Evolutionary conservation across 805 yeast species (phyloP).

Genomic region (Starmerella vaccinii): DNA sequence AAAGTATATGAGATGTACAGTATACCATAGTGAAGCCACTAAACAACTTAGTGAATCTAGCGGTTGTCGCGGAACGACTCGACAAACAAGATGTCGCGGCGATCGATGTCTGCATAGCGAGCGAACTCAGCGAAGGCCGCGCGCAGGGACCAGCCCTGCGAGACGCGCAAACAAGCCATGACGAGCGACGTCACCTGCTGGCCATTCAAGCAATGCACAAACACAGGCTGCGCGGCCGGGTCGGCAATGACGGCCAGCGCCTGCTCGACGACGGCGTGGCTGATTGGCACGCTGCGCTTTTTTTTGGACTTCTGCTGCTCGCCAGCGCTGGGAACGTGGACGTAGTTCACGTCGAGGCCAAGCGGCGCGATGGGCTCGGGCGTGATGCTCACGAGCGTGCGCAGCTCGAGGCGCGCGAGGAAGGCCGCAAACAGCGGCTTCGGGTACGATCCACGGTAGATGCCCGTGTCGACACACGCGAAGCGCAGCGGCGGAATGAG

Average conservation of each 20-base stretch:
- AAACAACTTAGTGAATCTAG: too few relatives aligned
- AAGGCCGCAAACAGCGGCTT: slow-evolving; percentile 62
- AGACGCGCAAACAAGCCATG: slow-evolving; percentile 74
- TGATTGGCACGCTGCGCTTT: slow-evolving; percentile 53
- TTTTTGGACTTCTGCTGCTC: slow-evolving; percentile 35
- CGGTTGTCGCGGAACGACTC: slow-evolving; percentile 44
- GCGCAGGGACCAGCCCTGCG: slow-evolving; percentile 80
- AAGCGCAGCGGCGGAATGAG: slow-evolving; percentile 56
- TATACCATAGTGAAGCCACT: too few relatives aligned
- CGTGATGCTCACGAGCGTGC: slow-evolving; percentile 66
- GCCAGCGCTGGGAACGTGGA: slow-evolving; percentile 56
- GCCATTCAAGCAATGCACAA: slow-evolving; percentile 81
- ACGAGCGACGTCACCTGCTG: slow-evolving; percentile 76
- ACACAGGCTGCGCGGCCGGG: slow-evolving; percentile 54
- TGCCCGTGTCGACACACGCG: slow-evolving; percentile 53
- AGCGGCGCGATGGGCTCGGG: slow-evolving; percentile 51
- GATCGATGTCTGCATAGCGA: slow-evolving; percentile 63
- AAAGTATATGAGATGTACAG: too few relatives aligned
- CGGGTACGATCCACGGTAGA: slow-evolving; percentile 84
- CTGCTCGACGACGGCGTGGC: slow-evolving; percentile 47
- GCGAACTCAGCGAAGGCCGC: slow-evolving; percentile 80
- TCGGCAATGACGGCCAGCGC: slow-evolving; percentile 55
- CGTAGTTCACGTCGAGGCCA: slow-evolving; percentile 44
- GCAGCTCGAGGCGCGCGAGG: slow-evolving; percentile 52
- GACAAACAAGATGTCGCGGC: slow-evolving; percentile 73